Conservation (phyloP, 1,284 basidiomycete genomes). For the Austroboletus niveus region DNA sequence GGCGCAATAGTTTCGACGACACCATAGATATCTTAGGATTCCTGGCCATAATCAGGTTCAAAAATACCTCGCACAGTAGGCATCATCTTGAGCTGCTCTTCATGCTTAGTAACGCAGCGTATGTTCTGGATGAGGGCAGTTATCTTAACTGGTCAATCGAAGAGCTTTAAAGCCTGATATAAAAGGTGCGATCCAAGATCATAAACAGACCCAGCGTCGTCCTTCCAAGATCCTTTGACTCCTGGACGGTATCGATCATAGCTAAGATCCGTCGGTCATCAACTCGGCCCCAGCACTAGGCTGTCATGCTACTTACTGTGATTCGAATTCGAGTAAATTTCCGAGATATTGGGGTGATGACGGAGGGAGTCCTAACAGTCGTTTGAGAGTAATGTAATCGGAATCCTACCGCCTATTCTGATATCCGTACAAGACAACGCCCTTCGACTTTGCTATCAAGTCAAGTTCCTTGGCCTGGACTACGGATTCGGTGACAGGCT, state of each 20-base stretch:
- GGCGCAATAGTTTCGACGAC: too few relatives aligned
- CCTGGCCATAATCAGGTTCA: too few relatives aligned
- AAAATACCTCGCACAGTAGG: too few relatives aligned
- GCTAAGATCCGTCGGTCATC: conserved; percentile 35
- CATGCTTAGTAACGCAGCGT: conserved; percentile 57
- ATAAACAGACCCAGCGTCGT: conserved; percentile 58
- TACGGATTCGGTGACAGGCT: conserved; percentile 73
- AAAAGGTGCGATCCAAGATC: conserved; percentile 71
- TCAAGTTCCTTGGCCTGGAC: conserved; percentile 68
- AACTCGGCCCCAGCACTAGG: background rate
- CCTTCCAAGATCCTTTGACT: conserved; percentile 73
- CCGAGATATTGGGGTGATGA: conserved; percentile 57
- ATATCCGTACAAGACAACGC: conserved; percentile 70
- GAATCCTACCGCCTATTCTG: conserved; percentile 86
- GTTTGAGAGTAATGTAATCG: conserved; percentile 76
- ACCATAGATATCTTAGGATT: too few relatives aligned
- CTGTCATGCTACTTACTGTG: conserved; percentile 47
- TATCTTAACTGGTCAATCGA: conserved; percentile 70
- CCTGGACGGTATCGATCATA: conserved; percentile 75
- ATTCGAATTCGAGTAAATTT: conserved; percentile 70
- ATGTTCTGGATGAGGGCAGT: conserved; percentile 71
- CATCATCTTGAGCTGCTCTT: conserved; percentile 25
- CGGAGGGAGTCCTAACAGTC: conserved; percentile 57
- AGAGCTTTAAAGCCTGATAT: conserved; percentile 76
- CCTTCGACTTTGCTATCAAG: conserved; percentile 61